Evolutionary conservation across 495 filamentous ascomycete species (phyloP), one percentile per base, ranked within the genome.

Genomic region (Neurospora tetrasperma): DNA sequence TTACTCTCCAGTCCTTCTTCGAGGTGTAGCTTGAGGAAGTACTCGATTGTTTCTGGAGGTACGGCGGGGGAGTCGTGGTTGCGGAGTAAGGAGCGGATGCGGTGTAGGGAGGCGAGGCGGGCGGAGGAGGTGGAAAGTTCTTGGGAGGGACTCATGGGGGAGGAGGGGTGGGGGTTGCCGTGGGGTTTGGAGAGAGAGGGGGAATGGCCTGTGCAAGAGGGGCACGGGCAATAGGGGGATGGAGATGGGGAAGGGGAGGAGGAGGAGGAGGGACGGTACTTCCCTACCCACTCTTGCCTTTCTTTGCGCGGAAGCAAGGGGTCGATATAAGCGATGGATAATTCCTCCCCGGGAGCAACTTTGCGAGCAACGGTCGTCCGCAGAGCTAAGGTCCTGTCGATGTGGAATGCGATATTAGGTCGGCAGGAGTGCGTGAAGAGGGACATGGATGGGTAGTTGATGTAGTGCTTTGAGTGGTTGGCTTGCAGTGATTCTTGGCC

Each of bases 371-470:
- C 79, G 1, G 76, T 77, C 6, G 75, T 72, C n/a, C 73, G 73
- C 41, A 78, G 66, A 5, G 78, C 73, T 8, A 83, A 35, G 42
- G 75, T 71, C 0, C 31, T 10, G 70, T 80, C 81, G 59, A 81
- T 72, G 74, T 79, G 72, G 41, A 70, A 80, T 4, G 81, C 81
- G n/a, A 79, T 14, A 42, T 81, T 83, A 6, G 81, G 80, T 4
- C 81, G 76, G 73, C 81, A 83, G 44, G 82, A 77, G 71, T 82
- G 80, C 41, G 75, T 74, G 2, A 83, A 70, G 0, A 70, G 27
- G 20, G 77, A 59, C 6, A 74, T 69, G 70, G 82, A 76, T 0
- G 81, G 81, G 71, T 77, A 83, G 71, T 80, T 79, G 71, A 74
- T 73, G 38, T 75, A 78, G 73, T 83, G 81, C 68, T 73, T 72